These are phyloP conservation scores for Coemansia sp. DNA, from an alignment of 192 early-diverging fungal genomes.

Conservation along the genomic window DNA sequence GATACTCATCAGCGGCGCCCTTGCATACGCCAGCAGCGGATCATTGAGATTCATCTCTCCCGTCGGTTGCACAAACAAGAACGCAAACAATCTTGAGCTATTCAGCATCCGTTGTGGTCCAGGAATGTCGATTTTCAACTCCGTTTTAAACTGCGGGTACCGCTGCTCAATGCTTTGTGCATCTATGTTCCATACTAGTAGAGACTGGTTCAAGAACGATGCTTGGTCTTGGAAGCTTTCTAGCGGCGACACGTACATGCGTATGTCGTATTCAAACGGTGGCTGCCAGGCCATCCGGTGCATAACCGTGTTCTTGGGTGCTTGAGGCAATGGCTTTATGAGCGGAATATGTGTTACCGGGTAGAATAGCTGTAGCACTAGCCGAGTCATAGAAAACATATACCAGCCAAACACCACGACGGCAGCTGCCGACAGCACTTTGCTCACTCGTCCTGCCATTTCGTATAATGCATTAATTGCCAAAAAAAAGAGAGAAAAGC, in stretches of 20 bases:
- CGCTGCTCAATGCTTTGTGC: slow-evolving; percentile 32
- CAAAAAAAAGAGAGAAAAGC: neutral
- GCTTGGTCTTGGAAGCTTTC: slow-evolving; percentile 8
- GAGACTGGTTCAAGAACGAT: slow-evolving; percentile 26
- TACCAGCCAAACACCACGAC: slow-evolving; percentile 35
- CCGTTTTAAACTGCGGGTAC: slow-evolving; percentile 16
- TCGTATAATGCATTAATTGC: neutral
- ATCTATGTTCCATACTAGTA: slow-evolving; percentile 29
- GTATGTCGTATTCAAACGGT: slow-evolving; percentile 41
- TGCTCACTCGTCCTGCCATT: slow-evolving; percentile 31
- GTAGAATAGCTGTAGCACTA: slow-evolving; percentile 38
- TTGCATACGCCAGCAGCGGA: slow-evolving; percentile 23
- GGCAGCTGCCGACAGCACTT: slow-evolving; percentile 18
- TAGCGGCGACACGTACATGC: slow-evolving; percentile 39
- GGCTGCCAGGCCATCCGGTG: slow-evolving; percentile 43
- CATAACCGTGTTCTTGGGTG: slow-evolving; percentile 2
- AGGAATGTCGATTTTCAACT: slow-evolving; percentile 18
- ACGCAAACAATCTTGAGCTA: slow-evolving; percentile 30
- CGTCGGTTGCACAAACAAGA: slow-evolving; percentile 41
- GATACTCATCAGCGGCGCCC: slow-evolving; percentile 18
- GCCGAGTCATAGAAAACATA: slow-evolving; percentile 13
- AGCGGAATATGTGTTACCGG: slow-evolving; percentile 43
- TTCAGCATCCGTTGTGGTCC: slow-evolving; percentile 18
- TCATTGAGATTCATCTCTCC: slow-evolving; percentile 21
- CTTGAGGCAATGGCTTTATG: slow-evolving; percentile 15